Percentiles rank a stretch among this genome's conserved stretches.
Evolutionary conservation across 345 rosid species (phyloP).

Genomic region (Eucalyptus erythrocorys): DNA sequence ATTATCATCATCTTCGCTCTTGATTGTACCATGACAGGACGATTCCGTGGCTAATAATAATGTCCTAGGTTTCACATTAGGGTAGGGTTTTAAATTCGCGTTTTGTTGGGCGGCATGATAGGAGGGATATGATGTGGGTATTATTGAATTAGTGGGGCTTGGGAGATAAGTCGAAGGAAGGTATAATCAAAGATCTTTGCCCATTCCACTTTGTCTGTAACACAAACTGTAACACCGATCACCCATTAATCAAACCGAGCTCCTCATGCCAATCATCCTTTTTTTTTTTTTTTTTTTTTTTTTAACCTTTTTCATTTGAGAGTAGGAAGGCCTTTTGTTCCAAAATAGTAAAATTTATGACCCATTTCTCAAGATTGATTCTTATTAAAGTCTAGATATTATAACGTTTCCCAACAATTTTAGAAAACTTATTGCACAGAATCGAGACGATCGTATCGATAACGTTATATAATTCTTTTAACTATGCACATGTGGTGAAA

Average conservation of each 20-base stretch:
- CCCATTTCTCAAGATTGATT: too few species aligned
- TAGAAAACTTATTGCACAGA: fast-evolving
- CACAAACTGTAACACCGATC: background rate
- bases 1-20: background rate
- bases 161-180: background rate
- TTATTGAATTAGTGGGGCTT: background rate
- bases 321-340: too few species aligned
- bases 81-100: background rate
- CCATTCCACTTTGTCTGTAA: background rate
- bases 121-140: background rate
- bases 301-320: background rate
- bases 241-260: background rate
- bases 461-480: background rate
- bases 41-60: background rate
- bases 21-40: background rate
- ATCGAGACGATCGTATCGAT: too few species aligned
- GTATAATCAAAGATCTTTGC: background rate
- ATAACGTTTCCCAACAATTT: background rate
- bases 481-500: background rate
- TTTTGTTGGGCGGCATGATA: background rate
- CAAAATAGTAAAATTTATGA: too few species aligned
- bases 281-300: fast-evolving
- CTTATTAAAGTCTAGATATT: background rate
- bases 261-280: too few species aligned
- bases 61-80: background rate